Conservation (phyloP, 768 basidiomycete species). For the Naganishia kalamii region DNA sequence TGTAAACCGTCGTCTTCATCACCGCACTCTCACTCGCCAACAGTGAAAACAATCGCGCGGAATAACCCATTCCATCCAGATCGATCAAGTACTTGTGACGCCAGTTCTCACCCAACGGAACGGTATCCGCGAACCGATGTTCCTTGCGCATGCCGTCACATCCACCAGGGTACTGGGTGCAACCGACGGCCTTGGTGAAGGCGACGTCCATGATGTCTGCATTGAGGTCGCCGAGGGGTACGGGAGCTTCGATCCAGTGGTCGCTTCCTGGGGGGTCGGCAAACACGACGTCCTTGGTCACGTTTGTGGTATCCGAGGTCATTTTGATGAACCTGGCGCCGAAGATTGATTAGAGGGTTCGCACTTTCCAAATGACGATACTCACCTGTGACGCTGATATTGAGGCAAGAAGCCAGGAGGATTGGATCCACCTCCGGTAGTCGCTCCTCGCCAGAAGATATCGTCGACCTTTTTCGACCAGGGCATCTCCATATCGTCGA, state of each 20-base stretch:
- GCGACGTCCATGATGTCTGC: constrained; percentile 76
- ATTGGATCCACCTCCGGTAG: constrained; percentile 85
- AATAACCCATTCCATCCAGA: constrained; percentile 92
- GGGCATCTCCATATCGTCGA: constrained; percentile 75
- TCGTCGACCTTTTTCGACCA: constrained; percentile 85
- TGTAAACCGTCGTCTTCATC: constrained; percentile 82
- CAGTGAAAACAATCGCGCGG: constrained; percentile 65
- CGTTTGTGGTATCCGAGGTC: constrained; percentile 57
- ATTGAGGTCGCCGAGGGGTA: constrained; percentile 62
- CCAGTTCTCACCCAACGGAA: constrained; percentile 81
- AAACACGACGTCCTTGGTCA: constrained; percentile 63
- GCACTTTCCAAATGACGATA: constrained; percentile 35
- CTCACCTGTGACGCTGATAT: constrained; percentile 79
- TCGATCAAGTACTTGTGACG: constrained; percentile 87
- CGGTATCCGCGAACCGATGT: constrained; percentile 67
- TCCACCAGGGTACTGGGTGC: constrained; percentile 64
- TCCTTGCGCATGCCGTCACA: constrained; percentile 58
- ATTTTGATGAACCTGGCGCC: constrained; percentile 66
- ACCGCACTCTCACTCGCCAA: constrained; percentile 65
- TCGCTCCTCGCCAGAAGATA: constrained; percentile 91
- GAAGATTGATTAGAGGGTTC: constrained; percentile 38
- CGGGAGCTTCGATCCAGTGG: constrained; percentile 57
- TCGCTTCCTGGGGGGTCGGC: constrained; percentile 59
- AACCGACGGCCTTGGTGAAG: constrained; percentile 71
- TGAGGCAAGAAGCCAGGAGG: constrained; percentile 73